phyloP scores from a whole-genome alignment of 192 early-diverging fungal genomes.

The Umbelopsis sp. region DNA sequence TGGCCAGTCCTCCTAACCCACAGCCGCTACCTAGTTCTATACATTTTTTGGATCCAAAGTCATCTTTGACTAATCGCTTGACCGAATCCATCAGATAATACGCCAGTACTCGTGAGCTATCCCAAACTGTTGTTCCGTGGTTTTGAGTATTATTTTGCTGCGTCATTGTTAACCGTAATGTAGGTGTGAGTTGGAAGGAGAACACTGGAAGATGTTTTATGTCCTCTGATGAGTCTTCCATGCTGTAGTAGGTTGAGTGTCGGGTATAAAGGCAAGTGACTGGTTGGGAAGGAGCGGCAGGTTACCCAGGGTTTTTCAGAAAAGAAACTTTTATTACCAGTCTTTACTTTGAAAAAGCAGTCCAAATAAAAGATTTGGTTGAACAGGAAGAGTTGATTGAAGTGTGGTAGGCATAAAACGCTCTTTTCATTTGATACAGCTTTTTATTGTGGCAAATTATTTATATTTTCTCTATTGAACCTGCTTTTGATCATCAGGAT shows the following conservation, averaged over 20 bases:
- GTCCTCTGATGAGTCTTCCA: not conserved
- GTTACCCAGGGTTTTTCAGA: too few relatives aligned
- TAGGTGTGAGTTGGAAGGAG: not conserved
- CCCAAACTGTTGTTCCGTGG: conserved; percentile 41
- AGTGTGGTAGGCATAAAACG: too few relatives aligned
- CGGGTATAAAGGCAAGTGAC: not conserved
- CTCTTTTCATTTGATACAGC: too few relatives aligned
- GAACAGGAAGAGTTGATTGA: too few relatives aligned
- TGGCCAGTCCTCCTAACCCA: conserved; percentile 31
- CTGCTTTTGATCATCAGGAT: too few relatives aligned
- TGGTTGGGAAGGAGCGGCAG: not conserved
- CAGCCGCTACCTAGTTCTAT: conserved; percentile 40
- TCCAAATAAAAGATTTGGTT: too few relatives aligned
- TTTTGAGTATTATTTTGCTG: conserved; percentile 34
- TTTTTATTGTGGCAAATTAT: too few relatives aligned
- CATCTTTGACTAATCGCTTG: not conserved
- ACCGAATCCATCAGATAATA: conserved; percentile 22
- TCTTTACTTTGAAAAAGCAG: too few relatives aligned
- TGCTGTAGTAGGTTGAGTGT: not conserved
- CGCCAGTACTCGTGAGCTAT: conserved; percentile 24
- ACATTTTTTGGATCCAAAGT: conserved; percentile 21
- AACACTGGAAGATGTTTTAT: conserved; percentile 16
- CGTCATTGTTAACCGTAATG: conserved; percentile 14
- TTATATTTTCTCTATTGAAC: too few relatives aligned
- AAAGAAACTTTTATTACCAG: too few relatives aligned